Evolutionary conservation across 805 yeast species (phyloP), one percentile per base, ranked within the genome.

Genomic region (Schizosaccharomyces osmophilus): DNA sequence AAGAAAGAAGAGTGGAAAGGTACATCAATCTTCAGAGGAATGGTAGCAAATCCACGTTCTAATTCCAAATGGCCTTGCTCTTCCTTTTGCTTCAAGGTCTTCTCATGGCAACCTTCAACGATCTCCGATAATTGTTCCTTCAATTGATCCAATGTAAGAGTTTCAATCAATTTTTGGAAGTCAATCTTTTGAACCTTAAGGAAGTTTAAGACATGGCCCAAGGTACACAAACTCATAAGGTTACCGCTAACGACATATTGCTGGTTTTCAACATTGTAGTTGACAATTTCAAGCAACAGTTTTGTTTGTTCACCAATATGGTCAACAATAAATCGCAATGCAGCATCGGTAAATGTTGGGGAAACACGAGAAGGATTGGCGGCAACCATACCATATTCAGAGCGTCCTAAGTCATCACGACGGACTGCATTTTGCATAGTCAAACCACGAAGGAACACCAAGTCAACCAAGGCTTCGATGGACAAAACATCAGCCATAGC

Each of bases 391-490:
- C 97, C 97, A 71, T 93, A 93, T 78, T 93, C 93, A 63, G 98
- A 93, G 76, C 97, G 85, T 60, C 99, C 99, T 61, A 75, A 72
- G 62, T 82, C 80, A 74, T 93, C 99, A 77, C 99, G 85, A 72
- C 97, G 97, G 66, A 93, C 99, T 59, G 98, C 98, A 66, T 93
- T 98, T 78, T 93, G 98, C 99, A 93, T 93, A 60, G 99, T 94
- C 97, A 93, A 93, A 80, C 99, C 99, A 79, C 99, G 84, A 81
- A 93, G 94, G 80, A 93, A 93, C 39, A 65, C 67, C 48, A 65
- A 65, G 43, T 65, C 67, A 26, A 65, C 67, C n/a, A 65, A 59
- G 2, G 62, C 85, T 77, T 93, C 98, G 68, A 93, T 88, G 59
- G 97, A 95, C 97, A 93, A 90, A 63, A 94, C 97, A 72, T 93